Percentiles rank a stretch among this genome's conserved stretches.
Evolutionary conservation across 2,329 filamentous ascomycete genomes (phyloP).

Genomic region (Sarocladium kiliense): DNA sequence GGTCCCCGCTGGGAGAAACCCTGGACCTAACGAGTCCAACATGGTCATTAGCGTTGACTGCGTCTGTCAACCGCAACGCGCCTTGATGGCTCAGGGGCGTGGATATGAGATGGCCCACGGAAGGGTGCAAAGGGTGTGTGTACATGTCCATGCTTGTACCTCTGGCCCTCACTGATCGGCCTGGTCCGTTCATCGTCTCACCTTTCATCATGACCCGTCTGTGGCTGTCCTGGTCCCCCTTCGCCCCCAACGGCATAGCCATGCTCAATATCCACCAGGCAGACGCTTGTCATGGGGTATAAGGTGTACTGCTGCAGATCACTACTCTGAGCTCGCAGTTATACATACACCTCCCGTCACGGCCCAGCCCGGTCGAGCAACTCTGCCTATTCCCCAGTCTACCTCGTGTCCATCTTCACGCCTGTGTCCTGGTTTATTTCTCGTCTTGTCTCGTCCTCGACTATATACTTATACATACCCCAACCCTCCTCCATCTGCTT

Average conservation of each 20-base stretch:
- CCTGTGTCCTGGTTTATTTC: neutral
- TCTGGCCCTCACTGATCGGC: neutral
- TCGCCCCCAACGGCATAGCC: conserved; percentile 9
- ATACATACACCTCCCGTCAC: conserved; percentile 8
- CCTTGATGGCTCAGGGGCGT: conserved; percentile 5
- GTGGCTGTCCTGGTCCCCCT: conserved; percentile 7
- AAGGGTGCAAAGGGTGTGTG: neutral
- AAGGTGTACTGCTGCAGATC: conserved; percentile 10
- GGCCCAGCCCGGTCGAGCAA: conserved; percentile 6
- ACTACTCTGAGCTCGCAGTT: conserved; percentile 2
- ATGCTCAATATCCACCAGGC: conserved; percentile 9
- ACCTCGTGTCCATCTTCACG: neutral
- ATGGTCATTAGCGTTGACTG: neutral
- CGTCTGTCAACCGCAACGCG: conserved; percentile 5
- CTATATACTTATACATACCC: neutral
- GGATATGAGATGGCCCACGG: neutral
- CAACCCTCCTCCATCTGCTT: neutral
- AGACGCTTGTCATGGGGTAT: conserved; percentile 2
- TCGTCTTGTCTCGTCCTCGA: neutral
- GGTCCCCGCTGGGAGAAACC: neutral
- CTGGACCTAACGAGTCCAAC: neutral
- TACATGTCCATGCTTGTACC: conserved; percentile 6
- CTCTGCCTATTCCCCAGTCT: conserved; percentile 6
- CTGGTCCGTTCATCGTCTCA: conserved; percentile 7
- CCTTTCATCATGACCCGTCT: conserved; percentile 6